These are phyloP conservation scores for Venturia pyrina DNA, from an alignment of 2,329 filamentous ascomycete species.

Conservation along the genomic window DNA sequence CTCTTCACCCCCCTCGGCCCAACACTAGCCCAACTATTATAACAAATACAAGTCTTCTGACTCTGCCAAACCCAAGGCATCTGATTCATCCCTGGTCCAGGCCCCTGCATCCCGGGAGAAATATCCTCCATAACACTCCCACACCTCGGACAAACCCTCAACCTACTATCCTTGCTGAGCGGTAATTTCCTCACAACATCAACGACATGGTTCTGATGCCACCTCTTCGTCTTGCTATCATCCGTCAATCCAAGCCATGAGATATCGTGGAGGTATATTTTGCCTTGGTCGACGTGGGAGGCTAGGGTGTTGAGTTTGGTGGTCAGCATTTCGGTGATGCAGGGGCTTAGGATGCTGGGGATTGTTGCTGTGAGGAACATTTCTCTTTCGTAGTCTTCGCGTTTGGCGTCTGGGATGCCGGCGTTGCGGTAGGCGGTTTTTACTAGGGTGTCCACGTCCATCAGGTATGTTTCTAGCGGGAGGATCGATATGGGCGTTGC, in stretches of 20 bases:
- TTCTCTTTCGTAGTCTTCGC: slow-evolving; percentile 41
- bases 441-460: slow-evolving; percentile 57
- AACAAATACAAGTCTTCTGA: slow-evolving; percentile 14
- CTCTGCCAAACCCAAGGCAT: slow-evolving; percentile 11
- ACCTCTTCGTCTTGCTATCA: slow-evolving; percentile 46
- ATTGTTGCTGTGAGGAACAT: slow-evolving; percentile 43
- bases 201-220: slow-evolving; percentile 49
- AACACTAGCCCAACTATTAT: slow-evolving; percentile 9
- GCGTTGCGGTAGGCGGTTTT: slow-evolving; percentile 43
- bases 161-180: slow-evolving; percentile 22
- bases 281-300: slow-evolving; percentile 51
- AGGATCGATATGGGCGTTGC: slow-evolving; percentile 29
- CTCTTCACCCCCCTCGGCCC: background rate
- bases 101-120: slow-evolving; percentile 14
- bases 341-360: slow-evolving; percentile 40
- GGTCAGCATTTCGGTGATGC: slow-evolving; percentile 32
- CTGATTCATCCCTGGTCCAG: background rate
- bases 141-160: slow-evolving; percentile 36
- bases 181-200: slow-evolving; percentile 46
- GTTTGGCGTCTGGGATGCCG: slow-evolving; percentile 33
- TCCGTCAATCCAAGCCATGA: slow-evolving; percentile 57
- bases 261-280: slow-evolving; percentile 65
- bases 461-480: slow-evolving; percentile 37
- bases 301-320: slow-evolving; percentile 46
- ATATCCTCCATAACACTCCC: slow-evolving; percentile 38